Base-by-base conservation (phyloP, 2,329 filamentous ascomycete species). In the Tympanopsis confertula region DNA sequence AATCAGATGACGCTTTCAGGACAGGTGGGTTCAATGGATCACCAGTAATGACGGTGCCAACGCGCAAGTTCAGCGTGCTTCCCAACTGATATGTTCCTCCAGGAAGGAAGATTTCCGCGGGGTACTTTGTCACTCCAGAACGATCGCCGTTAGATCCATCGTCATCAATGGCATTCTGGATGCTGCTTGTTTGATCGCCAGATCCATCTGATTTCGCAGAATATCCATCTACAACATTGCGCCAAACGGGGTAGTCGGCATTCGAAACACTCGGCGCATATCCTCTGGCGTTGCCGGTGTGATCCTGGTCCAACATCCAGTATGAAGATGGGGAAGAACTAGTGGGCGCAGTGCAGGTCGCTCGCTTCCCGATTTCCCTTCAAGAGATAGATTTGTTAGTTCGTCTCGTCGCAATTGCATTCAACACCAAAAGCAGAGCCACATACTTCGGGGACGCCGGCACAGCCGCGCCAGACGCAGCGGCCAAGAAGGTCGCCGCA, bases 31-130 rank as follows among this genome's bases (percentile, higher is more conserved):
- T 35, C 15, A 47, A 38, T 3, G 54, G 44, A 38, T 55, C 51
- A n/a, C 54, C 54, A 32, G 56, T 43, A 7, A 56, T 42, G 18
- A 50, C 53, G 12, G 54, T 57, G 37, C 45, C 47, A 12, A 56
- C 52, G 17, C 51, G 47, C 35, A 53, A 46, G 41, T 54, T 45
- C 37, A 57, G 45, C 10, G 53, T 46, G 33, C 45, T 45, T 19
- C 45, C 50, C 38, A 56, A 47, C 19, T 49, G 48, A 41, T 57
- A 56, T 12, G 40, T 50, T 30, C 54, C 54, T 5, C 46, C 47
- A 2, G 51, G 50, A n/a, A 57, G 43, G 38, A 55, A 56, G 13
- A 56, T 41, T 38, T 49, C 48, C 4, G 46, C 49, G 13, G 49
- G 49, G 13, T 40, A 39, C 13, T 45, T 50, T 22, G 48, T 54